phyloP scores from a whole-genome alignment of 805 yeast species.

The Ogataea kodamae region DNA sequence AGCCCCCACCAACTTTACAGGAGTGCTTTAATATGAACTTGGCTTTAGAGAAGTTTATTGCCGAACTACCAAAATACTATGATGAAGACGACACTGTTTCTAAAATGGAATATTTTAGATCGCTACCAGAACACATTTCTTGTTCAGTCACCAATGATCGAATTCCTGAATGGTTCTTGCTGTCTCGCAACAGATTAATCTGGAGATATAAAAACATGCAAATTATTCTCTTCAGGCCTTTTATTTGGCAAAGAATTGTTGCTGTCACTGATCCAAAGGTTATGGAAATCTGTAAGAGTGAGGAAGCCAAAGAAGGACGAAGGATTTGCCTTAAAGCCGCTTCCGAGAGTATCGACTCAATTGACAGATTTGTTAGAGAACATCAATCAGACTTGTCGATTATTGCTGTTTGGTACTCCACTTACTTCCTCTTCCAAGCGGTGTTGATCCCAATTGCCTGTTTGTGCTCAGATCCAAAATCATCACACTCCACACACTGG shows the following conservation, averaged over 20 bases:
- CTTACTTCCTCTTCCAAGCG: slow-evolving; percentile 62
- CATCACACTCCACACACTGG: slow-evolving; percentile 45
- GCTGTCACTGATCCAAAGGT: slow-evolving; percentile 35
- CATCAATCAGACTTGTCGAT: slow-evolving; percentile 34
- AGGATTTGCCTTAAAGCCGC: slow-evolving; percentile 50
- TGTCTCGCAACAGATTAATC: slow-evolving; percentile 48
- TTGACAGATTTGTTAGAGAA: slow-evolving; percentile 36
- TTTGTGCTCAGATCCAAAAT: slow-evolving; percentile 46
- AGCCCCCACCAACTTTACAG: slow-evolving; percentile 44
- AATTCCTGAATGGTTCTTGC: slow-evolving; percentile 50
- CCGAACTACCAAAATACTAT: slow-evolving; percentile 45
- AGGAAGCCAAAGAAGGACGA: slow-evolving; percentile 48
- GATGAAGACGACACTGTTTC: slow-evolving; percentile 38
- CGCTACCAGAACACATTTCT: slow-evolving; percentile 22
- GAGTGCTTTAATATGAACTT: slow-evolving; percentile 50
- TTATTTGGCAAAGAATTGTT: slow-evolving; percentile 50
- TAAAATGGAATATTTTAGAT: slow-evolving; percentile 23
- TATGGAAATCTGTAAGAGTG: slow-evolving; percentile 33
- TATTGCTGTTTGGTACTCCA: slow-evolving; percentile 59
- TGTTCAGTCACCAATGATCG: slow-evolving; percentile 15
- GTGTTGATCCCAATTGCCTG: slow-evolving; percentile 55
- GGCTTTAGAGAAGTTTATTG: slow-evolving; percentile 39
- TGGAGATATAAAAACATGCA: slow-evolving; percentile 61
- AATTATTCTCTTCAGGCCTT: slow-evolving; percentile 52
- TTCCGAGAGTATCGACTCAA: slow-evolving; percentile 48